Conservation (phyloP, 1,284 basidiomycete species). For the Ceratobasidium sp. region DNA sequence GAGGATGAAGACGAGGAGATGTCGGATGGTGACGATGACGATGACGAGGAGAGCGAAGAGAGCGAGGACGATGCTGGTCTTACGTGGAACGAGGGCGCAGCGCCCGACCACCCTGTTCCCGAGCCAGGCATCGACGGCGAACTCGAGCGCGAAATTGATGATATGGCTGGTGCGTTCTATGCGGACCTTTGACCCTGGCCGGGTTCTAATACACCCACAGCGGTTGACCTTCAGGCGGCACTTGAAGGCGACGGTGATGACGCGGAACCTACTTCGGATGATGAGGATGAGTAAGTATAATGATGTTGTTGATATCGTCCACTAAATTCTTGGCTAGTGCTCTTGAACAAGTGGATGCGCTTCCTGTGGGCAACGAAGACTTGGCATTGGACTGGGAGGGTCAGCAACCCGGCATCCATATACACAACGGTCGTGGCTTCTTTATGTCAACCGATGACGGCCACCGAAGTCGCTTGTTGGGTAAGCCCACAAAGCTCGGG, state of each 20-base stretch:
- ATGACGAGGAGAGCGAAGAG: constrained; percentile 47
- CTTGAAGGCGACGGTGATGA: constrained; percentile 55
- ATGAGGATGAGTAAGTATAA: constrained; percentile 38
- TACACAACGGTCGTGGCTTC: constrained; percentile 36
- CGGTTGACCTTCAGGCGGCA: constrained; percentile 37
- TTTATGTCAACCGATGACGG: constrained; percentile 39
- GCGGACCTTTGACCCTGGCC: not conserved
- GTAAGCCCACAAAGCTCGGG: not conserved
- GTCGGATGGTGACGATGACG: constrained; percentile 49
- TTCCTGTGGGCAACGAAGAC: constrained; percentile 28
- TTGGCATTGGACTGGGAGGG: constrained; percentile 29
- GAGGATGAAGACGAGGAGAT: constrained; percentile 67
- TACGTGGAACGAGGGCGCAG: constrained; percentile 48
- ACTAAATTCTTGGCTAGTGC: constrained; percentile 13
- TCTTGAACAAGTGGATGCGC: constrained; percentile 25
- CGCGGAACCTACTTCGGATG: constrained; percentile 46
- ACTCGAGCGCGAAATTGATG: constrained; percentile 59
- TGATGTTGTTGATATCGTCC: not conserved
- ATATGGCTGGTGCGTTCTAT: constrained; percentile 71
- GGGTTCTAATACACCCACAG: not conserved
- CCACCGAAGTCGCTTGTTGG: constrained; percentile 33
- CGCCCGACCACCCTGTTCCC: constrained; percentile 44
- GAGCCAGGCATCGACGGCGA: constrained; percentile 51
- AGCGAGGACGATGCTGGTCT: constrained; percentile 50
- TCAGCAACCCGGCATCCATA: constrained; percentile 26